Conservation (phyloP, 2,329 filamentous ascomycete genomes). For the Lecanicillium sp. region DNA sequence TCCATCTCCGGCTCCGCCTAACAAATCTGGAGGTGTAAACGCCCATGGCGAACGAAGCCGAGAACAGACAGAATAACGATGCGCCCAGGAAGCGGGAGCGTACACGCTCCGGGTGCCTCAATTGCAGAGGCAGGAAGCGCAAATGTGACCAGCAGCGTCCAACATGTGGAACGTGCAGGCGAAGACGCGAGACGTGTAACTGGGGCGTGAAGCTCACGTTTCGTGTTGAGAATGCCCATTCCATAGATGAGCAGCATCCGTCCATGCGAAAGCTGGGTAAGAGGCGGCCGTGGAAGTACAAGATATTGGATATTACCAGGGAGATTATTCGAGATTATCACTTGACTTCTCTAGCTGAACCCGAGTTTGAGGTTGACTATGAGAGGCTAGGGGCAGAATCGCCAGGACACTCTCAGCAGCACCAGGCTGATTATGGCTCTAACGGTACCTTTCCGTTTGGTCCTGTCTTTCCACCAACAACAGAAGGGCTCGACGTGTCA, state of each 20-base stretch:
- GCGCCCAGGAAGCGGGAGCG: constrained; percentile 18
- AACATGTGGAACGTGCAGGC: constrained; percentile 23
- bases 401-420: background rate
- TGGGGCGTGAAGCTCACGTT: constrained; percentile 29
- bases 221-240: constrained; percentile 25
- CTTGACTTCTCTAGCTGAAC: too few relatives aligned
- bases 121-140: constrained; percentile 28
- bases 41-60: too few relatives aligned
- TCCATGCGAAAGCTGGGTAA: constrained; percentile 22
- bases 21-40: too few relatives aligned
- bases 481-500: too few relatives aligned
- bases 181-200: constrained; percentile 22
- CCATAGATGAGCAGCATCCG: constrained; percentile 21
- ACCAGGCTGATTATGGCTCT: too few relatives aligned
- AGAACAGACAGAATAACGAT: too few relatives aligned
- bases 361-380: too few relatives aligned
- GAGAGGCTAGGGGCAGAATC: too few relatives aligned
- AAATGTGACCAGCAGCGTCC: constrained; percentile 28
- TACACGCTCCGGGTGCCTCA: constrained; percentile 26
- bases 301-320: constrained; percentile 26
- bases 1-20: too few relatives aligned
- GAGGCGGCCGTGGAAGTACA: constrained; percentile 17
- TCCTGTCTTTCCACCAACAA: too few relatives aligned
- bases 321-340: constrained; percentile 27
- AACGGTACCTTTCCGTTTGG: too few relatives aligned